Evolutionary conservation across 768 basidiomycete species (phyloP), one percentile per base, ranked within the genome.

Genomic region (Suillus clintonianus): DNA sequence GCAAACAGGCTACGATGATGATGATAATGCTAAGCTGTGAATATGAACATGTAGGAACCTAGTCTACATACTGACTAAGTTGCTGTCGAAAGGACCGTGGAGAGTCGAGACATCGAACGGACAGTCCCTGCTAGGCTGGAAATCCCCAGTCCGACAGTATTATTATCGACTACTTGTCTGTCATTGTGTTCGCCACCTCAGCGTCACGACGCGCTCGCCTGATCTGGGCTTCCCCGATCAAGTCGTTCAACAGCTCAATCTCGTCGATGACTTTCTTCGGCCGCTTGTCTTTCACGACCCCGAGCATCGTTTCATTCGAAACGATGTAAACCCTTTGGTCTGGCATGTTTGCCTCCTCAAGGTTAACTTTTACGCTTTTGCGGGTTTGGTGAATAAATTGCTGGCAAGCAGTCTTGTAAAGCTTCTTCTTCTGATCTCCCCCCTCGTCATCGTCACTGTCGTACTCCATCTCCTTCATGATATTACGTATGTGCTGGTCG

Each of bases 271-370:
- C 62, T 34, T 45, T 69, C 48, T 62, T 74, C 0, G 74, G 69
- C 7, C 65, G 45, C 47, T 66, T 68, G 39, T 71, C 71, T 32
- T 68, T 68, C 24, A 78, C 70, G 57, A 74, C 69, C 14, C 67
- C 66, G 3, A 73, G 27, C 14, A 77, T 54, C 1, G 47, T 24
- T 55, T 64, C 70, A 53, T 70, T 67, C 4, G 75, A 72, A 48
- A 75, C 64, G 1, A 72, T 68, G 62, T 76, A 77, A n/a, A 76
- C 73, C 4, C 65, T 70, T 56, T 73, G 68, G 32, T 73, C 67
- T 4, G 75, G 68, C 8, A 76, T 67, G 32, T 70, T 66, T 1
- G 70, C 73, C 43, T 62, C 60, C 30, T 27, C 30, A 50, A 77
- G 59, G 62, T 70, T 72, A 11, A 62, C 59, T 60, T 67, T 73